These are phyloP conservation scores for Fraxinus sp. DNA, from an alignment of 305 asterid genomes.

Conservation along the genomic window DNA sequence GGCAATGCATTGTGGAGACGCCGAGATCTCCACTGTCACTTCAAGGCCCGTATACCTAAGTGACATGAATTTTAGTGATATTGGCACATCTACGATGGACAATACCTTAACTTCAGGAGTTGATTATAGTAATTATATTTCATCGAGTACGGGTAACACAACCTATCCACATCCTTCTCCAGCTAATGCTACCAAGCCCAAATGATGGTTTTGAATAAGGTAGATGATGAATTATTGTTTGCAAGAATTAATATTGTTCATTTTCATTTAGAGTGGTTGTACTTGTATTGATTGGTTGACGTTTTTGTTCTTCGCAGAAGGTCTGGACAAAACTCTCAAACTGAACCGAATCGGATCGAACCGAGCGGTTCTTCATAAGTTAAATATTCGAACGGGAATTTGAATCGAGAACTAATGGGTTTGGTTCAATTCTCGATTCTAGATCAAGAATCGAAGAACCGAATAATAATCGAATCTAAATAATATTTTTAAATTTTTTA, in stretches of 20 bases:
- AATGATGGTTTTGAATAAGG: constrained; percentile 32
- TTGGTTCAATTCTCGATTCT: no score
- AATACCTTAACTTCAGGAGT: background rate
- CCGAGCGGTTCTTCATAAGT: no score
- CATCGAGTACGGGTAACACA: constrained; percentile 13
- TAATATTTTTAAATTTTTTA: no score
- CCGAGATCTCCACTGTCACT: background rate
- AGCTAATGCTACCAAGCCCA: constrained; percentile 22
- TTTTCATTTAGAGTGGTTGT: background rate
- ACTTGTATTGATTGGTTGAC: background rate
- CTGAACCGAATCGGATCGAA: no score
- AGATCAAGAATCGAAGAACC: no score
- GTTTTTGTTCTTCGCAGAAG: background rate
- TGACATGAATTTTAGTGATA: constrained; percentile 49
- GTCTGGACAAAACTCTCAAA: no score
- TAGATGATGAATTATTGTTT: constrained; percentile 18
- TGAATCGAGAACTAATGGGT: no score
- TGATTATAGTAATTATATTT: background rate
- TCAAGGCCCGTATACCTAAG: constrained; percentile 49
- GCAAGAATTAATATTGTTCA: background rate
- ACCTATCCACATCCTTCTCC: constrained; percentile 26
- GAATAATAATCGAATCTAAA: no score
- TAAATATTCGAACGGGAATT: no score
- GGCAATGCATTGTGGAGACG: background rate
- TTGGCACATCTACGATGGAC: constrained; percentile 26